A percentile compares a stretch with the other conserved stretches of the same genome.
phyloP scores from a whole-genome alignment of 176 grass and related monocot genomes.

The Musa beccarii region DNA sequence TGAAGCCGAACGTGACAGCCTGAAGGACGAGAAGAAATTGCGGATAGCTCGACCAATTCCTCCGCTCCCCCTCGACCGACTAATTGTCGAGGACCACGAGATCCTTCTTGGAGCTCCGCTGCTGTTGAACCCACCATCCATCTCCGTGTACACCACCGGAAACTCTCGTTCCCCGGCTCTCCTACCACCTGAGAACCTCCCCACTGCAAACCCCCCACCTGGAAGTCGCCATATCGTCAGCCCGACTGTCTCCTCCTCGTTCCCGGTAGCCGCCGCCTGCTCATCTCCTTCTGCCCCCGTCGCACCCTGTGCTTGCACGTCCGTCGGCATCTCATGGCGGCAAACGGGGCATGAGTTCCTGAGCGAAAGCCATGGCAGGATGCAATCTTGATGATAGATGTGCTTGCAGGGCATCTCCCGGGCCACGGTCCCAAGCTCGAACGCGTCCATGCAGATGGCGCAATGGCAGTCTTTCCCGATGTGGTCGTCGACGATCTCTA shows the following conservation, averaged over 20 bases:
- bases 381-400: conserved; percentile 21
- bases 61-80: conserved; percentile 24
- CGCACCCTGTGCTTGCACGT: not conserved
- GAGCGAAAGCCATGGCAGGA: conserved; percentile 19
- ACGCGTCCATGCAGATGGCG: conserved; percentile 20
- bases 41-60: conserved; percentile 46
- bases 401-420: conserved; percentile 27
- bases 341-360: conserved; percentile 21
- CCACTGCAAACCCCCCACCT: conserved; percentile 51
- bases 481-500: conserved; percentile 10
- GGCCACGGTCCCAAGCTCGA: conserved; percentile 8
- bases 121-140: conserved; percentile 61
- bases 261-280: not conserved
- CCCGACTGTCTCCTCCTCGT: conserved; percentile 32
- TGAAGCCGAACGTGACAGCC: conserved; percentile 16
- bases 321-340: conserved; percentile 18
- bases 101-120: conserved; percentile 47
- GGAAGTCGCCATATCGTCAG: conserved; percentile 77
- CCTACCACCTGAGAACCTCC: conserved; percentile 51
- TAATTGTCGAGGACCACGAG: conserved; percentile 36
- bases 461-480: conserved; percentile 7
- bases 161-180: conserved; percentile 33
- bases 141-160: conserved; percentile 64
- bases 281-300: not conserved
- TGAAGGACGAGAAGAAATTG: conserved; percentile 45